phyloP scores from a whole-genome alignment of 2,329 filamentous ascomycete species.

The Fonsecaea nubica region DNA sequence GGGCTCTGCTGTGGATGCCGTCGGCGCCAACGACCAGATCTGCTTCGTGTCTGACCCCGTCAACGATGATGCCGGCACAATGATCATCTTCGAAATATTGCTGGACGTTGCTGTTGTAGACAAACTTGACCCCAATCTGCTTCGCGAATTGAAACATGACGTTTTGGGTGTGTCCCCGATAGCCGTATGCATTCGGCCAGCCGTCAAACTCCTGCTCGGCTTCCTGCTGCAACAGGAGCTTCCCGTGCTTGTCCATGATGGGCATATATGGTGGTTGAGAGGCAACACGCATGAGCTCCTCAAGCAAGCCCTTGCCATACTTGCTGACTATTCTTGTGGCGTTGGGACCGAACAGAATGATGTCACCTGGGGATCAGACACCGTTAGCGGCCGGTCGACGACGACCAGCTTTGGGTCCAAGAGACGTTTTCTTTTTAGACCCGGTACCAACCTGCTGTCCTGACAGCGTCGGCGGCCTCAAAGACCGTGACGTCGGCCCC shows the following conservation, averaged over 20 bases:
- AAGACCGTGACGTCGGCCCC: slow-evolving; percentile 9
- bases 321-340: slow-evolving; percentile 9
- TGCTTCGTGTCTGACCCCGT: slow-evolving; percentile 46
- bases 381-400: too few relatives aligned
- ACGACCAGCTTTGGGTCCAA: too few relatives aligned
- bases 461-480: not conserved
- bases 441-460: not conserved
- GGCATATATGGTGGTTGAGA: slow-evolving; percentile 34
- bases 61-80: slow-evolving; percentile 41
- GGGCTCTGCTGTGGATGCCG: slow-evolving; percentile 38
- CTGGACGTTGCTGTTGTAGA: slow-evolving; percentile 41
- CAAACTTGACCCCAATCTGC: slow-evolving; percentile 41
- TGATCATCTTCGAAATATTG: slow-evolving; percentile 43
- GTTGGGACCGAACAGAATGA: slow-evolving; percentile 10
- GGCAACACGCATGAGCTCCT: slow-evolving; percentile 1
- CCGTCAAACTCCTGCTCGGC: slow-evolving; percentile 42
- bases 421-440: not conserved
- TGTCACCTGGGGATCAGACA: slow-evolving; percentile 8
- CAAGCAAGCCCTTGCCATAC: slow-evolving; percentile 2
- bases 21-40: slow-evolving; percentile 39
- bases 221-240: slow-evolving; percentile 41
- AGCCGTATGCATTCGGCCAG: slow-evolving; percentile 42
- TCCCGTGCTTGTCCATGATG: slow-evolving; percentile 42
- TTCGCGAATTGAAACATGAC: slow-evolving; percentile 43
- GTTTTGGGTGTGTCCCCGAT: slow-evolving; percentile 44